Evolutionary conservation across 495 filamentous ascomycete genomes (phyloP).

Genomic region (Penicillium longicatenatum): DNA sequence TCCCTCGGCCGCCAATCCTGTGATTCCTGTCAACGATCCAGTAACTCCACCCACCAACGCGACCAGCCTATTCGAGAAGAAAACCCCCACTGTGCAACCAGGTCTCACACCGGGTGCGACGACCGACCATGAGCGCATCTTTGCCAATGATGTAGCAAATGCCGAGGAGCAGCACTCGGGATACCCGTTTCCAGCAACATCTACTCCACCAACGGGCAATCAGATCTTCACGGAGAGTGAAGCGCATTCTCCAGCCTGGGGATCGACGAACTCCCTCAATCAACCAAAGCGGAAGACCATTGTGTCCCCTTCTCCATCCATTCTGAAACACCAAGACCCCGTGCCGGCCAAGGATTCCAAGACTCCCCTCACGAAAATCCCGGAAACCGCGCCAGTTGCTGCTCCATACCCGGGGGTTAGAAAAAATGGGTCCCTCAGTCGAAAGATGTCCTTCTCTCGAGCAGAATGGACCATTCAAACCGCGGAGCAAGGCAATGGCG

Average conservation of each 20-base stretch:
- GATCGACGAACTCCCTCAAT: slow-evolving; percentile 59
- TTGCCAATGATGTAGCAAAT: slow-evolving; percentile 43
- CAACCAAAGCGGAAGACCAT: slow-evolving; percentile 74
- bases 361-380: slow-evolving; percentile 23
- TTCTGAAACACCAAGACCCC: slow-evolving; percentile 65
- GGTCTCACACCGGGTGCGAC: slow-evolving; percentile 61
- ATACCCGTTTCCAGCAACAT: slow-evolving; percentile 36
- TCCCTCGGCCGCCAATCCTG: slow-evolving; percentile 29
- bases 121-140: slow-evolving; percentile 61
- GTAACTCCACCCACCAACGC: slow-evolving; percentile 38
- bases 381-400: slow-evolving; percentile 15
- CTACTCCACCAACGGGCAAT: slow-evolving; percentile 15
- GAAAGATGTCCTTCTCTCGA: slow-evolving; percentile 62
- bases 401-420: slow-evolving; percentile 8
- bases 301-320: slow-evolving; percentile 68
- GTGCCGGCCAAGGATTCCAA: slow-evolving; percentile 28
- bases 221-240: slow-evolving; percentile 43
- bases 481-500: slow-evolving; percentile 88
- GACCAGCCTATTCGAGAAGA: slow-evolving; percentile 42
- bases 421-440: slow-evolving; percentile 30
- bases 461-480: slow-evolving; percentile 80
- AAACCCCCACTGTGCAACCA: slow-evolving; percentile 40
- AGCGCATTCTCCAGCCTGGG: slow-evolving; percentile 61
- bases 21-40: slow-evolving; percentile 34
- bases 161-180: slow-evolving; percentile 31